Percentiles rank a stretch among this genome's conserved stretches.
Evolutionary conservation across 2,329 filamentous ascomycete genomes (phyloP).

Genomic region (Scytalidium lignicola): DNA sequence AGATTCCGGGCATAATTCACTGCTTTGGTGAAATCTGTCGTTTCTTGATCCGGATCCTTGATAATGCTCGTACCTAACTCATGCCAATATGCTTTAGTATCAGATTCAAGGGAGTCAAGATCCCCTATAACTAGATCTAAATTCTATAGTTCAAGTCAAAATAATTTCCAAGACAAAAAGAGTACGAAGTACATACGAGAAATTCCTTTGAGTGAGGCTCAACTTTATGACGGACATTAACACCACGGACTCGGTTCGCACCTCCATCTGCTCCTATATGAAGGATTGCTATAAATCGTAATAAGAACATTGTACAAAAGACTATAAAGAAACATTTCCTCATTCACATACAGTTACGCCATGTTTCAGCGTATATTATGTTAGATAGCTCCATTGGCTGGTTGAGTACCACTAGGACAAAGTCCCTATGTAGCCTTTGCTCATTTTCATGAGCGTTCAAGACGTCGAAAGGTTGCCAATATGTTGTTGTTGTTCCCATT

Average conservation of each 20-base stretch:
- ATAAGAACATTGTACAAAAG: background rate
- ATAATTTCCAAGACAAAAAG: background rate
- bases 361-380: constrained; percentile 29
- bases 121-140: constrained; percentile 80
- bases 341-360: constrained; percentile 9
- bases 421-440: constrained; percentile 24
- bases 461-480: background rate
- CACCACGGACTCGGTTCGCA: constrained; percentile 66
- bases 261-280: constrained; percentile 87
- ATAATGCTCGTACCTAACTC: constrained; percentile 53
- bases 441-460: background rate
- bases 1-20: constrained; percentile 50
- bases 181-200: constrained; percentile 30
- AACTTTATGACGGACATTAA: constrained; percentile 22
- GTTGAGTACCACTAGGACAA: constrained; percentile 55
- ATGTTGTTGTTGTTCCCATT: background rate
- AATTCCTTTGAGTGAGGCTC: constrained; percentile 23
- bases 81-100: constrained; percentile 47
- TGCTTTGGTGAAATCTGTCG: constrained; percentile 88
- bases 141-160: constrained; percentile 32
- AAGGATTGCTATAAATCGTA: constrained; percentile 47
- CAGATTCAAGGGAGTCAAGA: constrained; percentile 71
- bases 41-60: constrained; percentile 73
- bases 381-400: constrained; percentile 47
- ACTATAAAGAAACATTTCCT: background rate